Evolutionary conservation across 1,139 yeast species (phyloP).

Genomic region (Taphrina communis): DNA sequence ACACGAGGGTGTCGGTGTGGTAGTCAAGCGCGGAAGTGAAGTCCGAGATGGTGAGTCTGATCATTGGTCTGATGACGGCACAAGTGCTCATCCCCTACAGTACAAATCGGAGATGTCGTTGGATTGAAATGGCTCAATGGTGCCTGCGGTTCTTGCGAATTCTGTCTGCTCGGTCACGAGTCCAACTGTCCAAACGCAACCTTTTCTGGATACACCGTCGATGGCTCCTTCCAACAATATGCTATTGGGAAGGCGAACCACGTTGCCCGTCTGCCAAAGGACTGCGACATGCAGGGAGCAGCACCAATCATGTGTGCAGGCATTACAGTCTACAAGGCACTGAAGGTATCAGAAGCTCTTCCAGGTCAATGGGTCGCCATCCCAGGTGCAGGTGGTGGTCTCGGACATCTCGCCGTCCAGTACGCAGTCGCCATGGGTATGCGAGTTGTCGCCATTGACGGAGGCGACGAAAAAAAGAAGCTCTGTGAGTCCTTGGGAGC

Average conservation of each 20-base stretch:
- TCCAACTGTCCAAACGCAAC: slow-evolving; percentile 27
- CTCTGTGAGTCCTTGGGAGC: slow-evolving; percentile 51
- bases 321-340: slow-evolving; percentile 81
- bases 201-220: slow-evolving; percentile 69
- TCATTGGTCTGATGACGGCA: neutral
- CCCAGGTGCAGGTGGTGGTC: slow-evolving; percentile 86
- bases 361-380: slow-evolving; percentile 84
- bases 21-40: slow-evolving; percentile 20
- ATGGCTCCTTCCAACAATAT: slow-evolving; percentile 84
- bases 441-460: slow-evolving; percentile 74
- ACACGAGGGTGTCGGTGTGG: slow-evolving; percentile 39
- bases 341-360: slow-evolving; percentile 67
- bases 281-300: slow-evolving; percentile 19
- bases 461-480: slow-evolving; percentile 55
- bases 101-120: slow-evolving; percentile 33
- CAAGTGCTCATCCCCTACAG: neutral
- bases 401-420: slow-evolving; percentile 80
- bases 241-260: slow-evolving; percentile 86
- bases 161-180: slow-evolving; percentile 39
- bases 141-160: slow-evolving; percentile 36
- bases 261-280: slow-evolving; percentile 72
- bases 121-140: slow-evolving; percentile 38
- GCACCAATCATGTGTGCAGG: slow-evolving; percentile 65
- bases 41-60: slow-evolving; percentile 19
- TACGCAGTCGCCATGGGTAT: slow-evolving; percentile 83